Evolutionary conservation across 805 yeast species (phyloP).

Genomic region (Metschnikowia shivogae): DNA sequence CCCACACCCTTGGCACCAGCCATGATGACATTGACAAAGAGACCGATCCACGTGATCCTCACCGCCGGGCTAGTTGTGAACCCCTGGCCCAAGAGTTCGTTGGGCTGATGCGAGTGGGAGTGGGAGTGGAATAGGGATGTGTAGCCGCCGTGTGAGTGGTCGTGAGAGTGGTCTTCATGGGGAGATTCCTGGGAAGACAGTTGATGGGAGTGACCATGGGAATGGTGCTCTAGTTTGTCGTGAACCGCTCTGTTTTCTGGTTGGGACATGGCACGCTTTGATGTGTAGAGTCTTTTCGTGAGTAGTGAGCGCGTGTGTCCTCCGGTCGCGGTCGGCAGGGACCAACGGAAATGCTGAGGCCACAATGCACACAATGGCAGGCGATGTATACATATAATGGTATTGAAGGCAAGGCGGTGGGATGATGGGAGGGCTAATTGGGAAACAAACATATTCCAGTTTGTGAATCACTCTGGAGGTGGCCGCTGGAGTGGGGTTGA

Average conservation of each 20-base stretch:
- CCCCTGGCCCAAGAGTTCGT: conserved; percentile 32
- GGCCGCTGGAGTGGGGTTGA: no score
- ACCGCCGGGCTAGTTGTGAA: conserved; percentile 71
- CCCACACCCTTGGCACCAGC: conserved; percentile 85
- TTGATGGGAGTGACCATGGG: conserved; percentile 7
- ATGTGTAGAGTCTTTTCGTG: background rate
- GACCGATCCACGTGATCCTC: conserved; percentile 88
- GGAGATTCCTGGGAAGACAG: background rate
- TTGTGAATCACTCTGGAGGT: no score
- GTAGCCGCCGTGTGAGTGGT: conserved; percentile 15
- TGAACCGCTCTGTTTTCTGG: background rate
- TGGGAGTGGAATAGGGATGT: conserved; percentile 27
- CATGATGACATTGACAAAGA: conserved; percentile 77
- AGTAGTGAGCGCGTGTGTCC: conserved; percentile 1
- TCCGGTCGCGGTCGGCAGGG: background rate
- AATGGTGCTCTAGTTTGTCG: background rate
- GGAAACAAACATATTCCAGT: background rate
- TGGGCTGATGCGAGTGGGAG: conserved; percentile 33
- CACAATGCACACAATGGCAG: background rate
- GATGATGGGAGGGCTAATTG: background rate
- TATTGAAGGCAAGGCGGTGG: no score
- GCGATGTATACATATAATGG: background rate
- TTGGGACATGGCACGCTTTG: background rate
- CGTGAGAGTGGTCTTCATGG: conserved; percentile 10
- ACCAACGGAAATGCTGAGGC: background rate